Base-by-base conservation (phyloP, 1,284 basidiomycete genomes). In the Papiliotrema flavescens region DNA sequence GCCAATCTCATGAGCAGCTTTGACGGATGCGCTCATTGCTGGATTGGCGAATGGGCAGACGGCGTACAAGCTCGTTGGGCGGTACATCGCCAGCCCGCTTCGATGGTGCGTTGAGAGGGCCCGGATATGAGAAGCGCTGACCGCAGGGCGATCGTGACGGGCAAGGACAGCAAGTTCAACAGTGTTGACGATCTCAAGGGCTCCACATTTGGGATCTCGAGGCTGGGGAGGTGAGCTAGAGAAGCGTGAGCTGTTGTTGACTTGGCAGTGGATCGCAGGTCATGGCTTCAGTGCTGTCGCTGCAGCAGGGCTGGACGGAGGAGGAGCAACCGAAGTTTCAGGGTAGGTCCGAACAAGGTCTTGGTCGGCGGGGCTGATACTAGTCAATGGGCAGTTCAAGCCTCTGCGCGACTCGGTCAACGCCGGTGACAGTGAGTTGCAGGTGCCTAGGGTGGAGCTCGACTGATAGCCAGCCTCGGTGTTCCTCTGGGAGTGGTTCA, bases 221-320 rank as follows among this genome's bases (percentile, higher is more conserved):
- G 95, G 23, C 80, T 85, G 47, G 95, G 94, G 61, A 92, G 88
- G 88, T 83, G 22, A 53, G 69, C 42, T 3, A 35, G 26, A 17
- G 32, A 35, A 4, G 5, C 13, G n/a, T 6, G 14, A 47, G 45
- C 47, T 23, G 39, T 3, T 3, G 41, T 26, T 36, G n/a, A 32
- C 26, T 3, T 6, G 3, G n/a, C 26, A 63, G 71, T 49, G 63
- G 70, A 13, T 65, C 59, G 17, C 63, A 69, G 45, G 91, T 91
- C 8, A 97, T 98, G 93, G 94, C 92, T 1, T 89, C 86, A 59
- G 91, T 97, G 23, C 90, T 97, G 86, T 90, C 88, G 2, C 78
- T 91, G 36, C 86, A 94, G 60, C 84, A 93, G 69, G 84, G 85
- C 17, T 95, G 91, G 91, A 52, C 67, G 40, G 63, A 66, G 37